Evolutionary conservation across 164 flowering plant species (phyloP).

Genomic region (Tetrastigma voinierianum): DNA sequence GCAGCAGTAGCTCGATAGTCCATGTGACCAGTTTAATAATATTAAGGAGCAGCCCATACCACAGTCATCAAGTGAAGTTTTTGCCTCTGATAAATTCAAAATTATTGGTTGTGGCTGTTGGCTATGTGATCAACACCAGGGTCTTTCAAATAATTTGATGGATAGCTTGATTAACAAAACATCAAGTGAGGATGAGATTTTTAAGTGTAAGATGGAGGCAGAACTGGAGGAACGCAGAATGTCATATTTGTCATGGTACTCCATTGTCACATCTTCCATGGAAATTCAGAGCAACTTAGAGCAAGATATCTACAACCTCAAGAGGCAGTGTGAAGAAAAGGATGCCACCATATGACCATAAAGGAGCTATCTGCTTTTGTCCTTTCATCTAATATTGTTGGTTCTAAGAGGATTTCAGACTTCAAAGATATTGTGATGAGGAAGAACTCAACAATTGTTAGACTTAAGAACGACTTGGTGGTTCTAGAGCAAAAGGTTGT

Average conservation of each 20-base stretch:
- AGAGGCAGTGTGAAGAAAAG: constrained; percentile 69
- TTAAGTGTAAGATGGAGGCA: constrained; percentile 33
- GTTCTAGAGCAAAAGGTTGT: constrained; percentile 82
- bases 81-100: constrained; percentile 13
- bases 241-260: too few species aligned
- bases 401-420: constrained; percentile 77
- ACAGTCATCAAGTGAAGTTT: constrained; percentile 1
- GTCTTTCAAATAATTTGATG: constrained; percentile 17
- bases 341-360: constrained; percentile 68
- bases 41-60: constrained; percentile 39
- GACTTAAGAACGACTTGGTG: constrained; percentile 65
- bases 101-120: constrained; percentile 37
- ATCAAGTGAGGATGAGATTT: constrained; percentile 33
- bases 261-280: too few species aligned
- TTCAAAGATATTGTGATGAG: constrained; percentile 72
- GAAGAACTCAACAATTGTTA: constrained; percentile 62
- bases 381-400: constrained; percentile 42
- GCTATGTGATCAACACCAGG: constrained; percentile 41
- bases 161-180: constrained; percentile 19
- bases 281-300: too few species aligned
- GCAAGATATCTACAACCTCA: constrained; percentile 64
- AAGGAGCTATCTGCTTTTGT: constrained; percentile 49
- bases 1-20: constrained; percentile 81
- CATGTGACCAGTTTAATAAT: constrained; percentile 58
- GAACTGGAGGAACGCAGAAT: constrained; percentile 90